These are phyloP conservation scores for Boletus edulis DNA, from an alignment of 768 basidiomycete genomes.

Conservation along the genomic window DNA sequence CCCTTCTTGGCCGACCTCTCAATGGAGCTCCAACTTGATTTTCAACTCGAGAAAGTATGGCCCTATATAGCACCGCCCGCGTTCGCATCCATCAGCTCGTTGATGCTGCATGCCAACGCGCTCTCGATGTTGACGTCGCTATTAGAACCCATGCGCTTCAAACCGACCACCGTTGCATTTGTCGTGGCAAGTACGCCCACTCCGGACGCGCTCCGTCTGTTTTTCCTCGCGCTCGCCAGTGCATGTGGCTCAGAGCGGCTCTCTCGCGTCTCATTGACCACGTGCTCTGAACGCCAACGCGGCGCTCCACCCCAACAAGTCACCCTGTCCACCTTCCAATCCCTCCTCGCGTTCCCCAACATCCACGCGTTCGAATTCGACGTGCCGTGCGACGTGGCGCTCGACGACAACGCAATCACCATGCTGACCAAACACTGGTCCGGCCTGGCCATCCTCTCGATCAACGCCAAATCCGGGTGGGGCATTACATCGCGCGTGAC, in stretches of 20 bases:
- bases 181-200: conserved; percentile 8
- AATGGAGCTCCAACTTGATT: conserved; percentile 12
- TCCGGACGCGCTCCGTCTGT: conserved; percentile 18
- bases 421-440: conserved; percentile 22
- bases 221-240: conserved; percentile 17
- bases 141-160: conserved; percentile 17
- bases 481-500: conserved; percentile 18
- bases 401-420: conserved; percentile 22
- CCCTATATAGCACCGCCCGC: conserved; percentile 10
- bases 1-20: conserved; percentile 14
- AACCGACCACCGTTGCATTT: conserved; percentile 15
- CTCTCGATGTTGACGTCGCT: conserved; percentile 21
- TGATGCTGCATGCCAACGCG: conserved; percentile 5
- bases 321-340: conserved; percentile 14
- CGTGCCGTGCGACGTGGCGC: conserved; percentile 14
- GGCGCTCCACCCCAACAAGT: background rate
- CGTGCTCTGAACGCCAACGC: background rate
- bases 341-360: conserved; percentile 16
- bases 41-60: conserved; percentile 13
- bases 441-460: conserved; percentile 4
- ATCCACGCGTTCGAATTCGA: conserved; percentile 15
- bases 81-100: conserved; percentile 12
- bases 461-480: conserved; percentile 22
- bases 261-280: conserved; percentile 7
- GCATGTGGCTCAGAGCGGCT: conserved; percentile 12